phyloP scores from a whole-genome alignment of 2,329 filamentous ascomycete genomes.

The Diaporthe sp. region DNA sequence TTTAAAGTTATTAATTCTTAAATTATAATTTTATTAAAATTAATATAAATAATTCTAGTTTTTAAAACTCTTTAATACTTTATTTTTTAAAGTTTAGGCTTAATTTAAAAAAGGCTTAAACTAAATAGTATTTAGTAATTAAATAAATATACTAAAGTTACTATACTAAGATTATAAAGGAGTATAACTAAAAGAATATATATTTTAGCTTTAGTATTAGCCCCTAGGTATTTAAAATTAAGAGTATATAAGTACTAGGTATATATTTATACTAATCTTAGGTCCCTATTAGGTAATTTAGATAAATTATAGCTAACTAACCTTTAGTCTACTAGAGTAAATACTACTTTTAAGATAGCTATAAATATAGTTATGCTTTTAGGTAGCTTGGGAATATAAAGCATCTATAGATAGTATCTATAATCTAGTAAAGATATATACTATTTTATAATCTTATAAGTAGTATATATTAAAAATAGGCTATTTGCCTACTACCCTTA shows the following conservation, averaged over 20 bases:
- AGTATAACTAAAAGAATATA: neutral
- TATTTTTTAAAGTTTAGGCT: fast-evolving
- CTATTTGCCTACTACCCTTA: too few species aligned
- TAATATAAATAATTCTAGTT: neutral
- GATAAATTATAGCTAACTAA: neutral
- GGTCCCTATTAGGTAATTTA: neutral
- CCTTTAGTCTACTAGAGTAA: neutral
- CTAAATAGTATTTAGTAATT: neutral
- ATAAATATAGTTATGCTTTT: neutral
- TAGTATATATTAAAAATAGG: too few species aligned
- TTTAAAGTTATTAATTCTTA: neutral
- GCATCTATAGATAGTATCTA: neutral
- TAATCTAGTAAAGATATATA: neutral
- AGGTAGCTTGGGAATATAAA: neutral
- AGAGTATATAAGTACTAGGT: neutral
- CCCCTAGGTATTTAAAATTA: neutral
- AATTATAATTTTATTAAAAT: neutral
- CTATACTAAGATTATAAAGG: neutral
- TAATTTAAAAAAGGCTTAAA: neutral
- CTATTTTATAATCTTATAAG: neutral
- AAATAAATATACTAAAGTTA: neutral
- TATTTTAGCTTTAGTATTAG: neutral
- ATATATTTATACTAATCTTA: neutral
- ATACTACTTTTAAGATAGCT: neutral
- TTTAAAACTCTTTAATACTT: neutral